A percentile compares a stretch with the other conserved stretches of the same genome.
phyloP scores from a whole-genome alignment of 2,329 filamentous ascomycete species.

The Neobulgaria alba region DNA sequence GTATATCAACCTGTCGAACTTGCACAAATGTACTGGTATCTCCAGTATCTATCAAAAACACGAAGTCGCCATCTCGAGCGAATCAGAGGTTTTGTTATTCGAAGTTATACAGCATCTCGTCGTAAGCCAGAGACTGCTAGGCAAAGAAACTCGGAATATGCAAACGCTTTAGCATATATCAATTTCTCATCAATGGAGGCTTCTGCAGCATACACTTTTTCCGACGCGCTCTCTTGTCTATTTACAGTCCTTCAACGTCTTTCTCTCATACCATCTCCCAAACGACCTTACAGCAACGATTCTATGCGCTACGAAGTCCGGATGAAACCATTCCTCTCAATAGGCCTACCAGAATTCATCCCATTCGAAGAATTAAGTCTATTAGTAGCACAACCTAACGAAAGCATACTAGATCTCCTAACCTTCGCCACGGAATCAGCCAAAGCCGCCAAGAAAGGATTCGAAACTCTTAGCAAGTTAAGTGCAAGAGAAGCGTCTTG shows the following conservation, averaged over 20 bases:
- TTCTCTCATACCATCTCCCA: slow-evolving; percentile 32
- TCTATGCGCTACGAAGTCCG: slow-evolving; percentile 55
- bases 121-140: slow-evolving; percentile 6
- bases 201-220: slow-evolving; percentile 48
- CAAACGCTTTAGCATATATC: slow-evolving; percentile 44
- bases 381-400: slow-evolving; percentile 35
- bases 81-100: slow-evolving; percentile 56
- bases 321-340: slow-evolving; percentile 59
- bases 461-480: slow-evolving; percentile 48
- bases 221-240: slow-evolving; percentile 40
- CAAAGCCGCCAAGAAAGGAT: slow-evolving; percentile 38
- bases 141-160: slow-evolving; percentile 35
- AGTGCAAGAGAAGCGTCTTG: slow-evolving; percentile 44
- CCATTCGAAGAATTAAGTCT: slow-evolving; percentile 43
- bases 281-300: slow-evolving; percentile 47
- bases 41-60: slow-evolving; percentile 64
- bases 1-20: slow-evolving; percentile 83
- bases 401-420: slow-evolving; percentile 26
- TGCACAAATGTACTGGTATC: slow-evolving; percentile 83
- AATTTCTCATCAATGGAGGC: slow-evolving; percentile 56
- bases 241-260: slow-evolving; percentile 41
- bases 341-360: slow-evolving; percentile 50
- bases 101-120: slow-evolving; percentile 11
- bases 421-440: slow-evolving; percentile 28
- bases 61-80: slow-evolving; percentile 56